Conservation (phyloP, 352 stramenopile species). For the Pythium plurisporium region DNA sequence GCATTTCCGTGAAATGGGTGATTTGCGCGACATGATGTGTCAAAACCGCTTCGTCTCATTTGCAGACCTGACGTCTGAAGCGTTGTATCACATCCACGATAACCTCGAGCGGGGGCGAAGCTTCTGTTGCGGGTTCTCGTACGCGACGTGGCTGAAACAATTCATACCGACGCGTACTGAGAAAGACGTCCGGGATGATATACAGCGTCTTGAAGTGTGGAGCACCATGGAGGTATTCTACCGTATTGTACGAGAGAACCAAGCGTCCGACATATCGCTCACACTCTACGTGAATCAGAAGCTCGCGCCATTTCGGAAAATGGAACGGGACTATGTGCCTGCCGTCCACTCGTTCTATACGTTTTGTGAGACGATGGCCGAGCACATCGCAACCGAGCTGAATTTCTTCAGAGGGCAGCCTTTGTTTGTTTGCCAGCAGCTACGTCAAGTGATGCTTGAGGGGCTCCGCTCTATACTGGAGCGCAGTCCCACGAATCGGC, state of each 20-base stretch:
- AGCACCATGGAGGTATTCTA: not conserved
- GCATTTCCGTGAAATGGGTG: conserved; percentile 36
- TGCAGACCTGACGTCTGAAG: conserved; percentile 38
- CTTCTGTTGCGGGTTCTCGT: conserved; percentile 44
- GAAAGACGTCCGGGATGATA: not conserved
- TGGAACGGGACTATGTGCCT: not conserved
- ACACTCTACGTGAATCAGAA: not conserved
- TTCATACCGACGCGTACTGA: not conserved
- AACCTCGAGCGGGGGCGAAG: conserved; percentile 25
- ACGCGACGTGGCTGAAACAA: conserved; percentile 31
- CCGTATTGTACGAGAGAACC: not conserved
- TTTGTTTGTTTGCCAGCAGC: not conserved
- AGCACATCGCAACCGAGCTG: not conserved
- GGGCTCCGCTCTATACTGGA: too few relatives aligned
- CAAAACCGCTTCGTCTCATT: conserved; percentile 32
- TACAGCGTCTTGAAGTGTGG: not conserved
- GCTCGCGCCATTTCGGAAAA: not conserved
- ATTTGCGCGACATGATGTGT: conserved; percentile 36
- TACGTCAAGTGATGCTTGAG: not conserved
- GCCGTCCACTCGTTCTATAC: not conserved
- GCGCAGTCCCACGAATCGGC: not conserved
- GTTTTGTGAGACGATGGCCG: not conserved
- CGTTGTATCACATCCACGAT: conserved; percentile 43
- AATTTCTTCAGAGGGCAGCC: not conserved
- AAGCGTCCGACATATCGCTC: not conserved